These are phyloP conservation scores for Saccharomycopsis fibuligera DNA, from an alignment of 805 yeast species.

Conservation along the genomic window DNA sequence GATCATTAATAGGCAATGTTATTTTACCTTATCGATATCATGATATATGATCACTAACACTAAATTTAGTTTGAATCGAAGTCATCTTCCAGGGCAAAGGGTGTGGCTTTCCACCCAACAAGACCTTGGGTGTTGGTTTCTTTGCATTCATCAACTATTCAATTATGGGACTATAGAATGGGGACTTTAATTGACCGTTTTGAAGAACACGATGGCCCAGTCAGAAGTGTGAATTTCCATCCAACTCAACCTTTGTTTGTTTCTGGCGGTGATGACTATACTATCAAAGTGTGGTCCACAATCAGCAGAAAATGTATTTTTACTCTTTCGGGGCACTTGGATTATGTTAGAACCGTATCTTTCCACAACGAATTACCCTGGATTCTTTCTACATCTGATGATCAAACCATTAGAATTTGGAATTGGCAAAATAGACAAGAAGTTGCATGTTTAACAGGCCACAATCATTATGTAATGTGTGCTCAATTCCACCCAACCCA, in stretches of 20 bases:
- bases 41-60: constrained; percentile 8
- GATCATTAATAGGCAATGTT: neutral
- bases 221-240: constrained; percentile 90
- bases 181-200: constrained; percentile 94
- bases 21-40: constrained; percentile 1
- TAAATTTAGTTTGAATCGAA: constrained; percentile 79
- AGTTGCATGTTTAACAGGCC: constrained; percentile 95
- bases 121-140: constrained; percentile 96
- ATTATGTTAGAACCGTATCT: constrained; percentile 87
- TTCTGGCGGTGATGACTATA: constrained; percentile 96
- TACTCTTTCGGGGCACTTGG: constrained; percentile 89
- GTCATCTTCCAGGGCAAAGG: constrained; percentile 88
- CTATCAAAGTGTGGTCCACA: constrained; percentile 93
- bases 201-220: constrained; percentile 98
- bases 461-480: constrained; percentile 96
- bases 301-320: constrained; percentile 86
- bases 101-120: constrained; percentile 94
- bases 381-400: constrained; percentile 94
- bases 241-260: constrained; percentile 97
- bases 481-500: constrained; percentile 97
- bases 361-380: constrained; percentile 97
- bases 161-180: constrained; percentile 99
- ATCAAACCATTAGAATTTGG: constrained; percentile 98
- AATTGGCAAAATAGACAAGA: constrained; percentile 99
- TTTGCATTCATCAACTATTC: constrained; percentile 95